Evolutionary conservation across 192 early-diverging fungal species (phyloP).

Genomic region (Coemansia furcata): DNA sequence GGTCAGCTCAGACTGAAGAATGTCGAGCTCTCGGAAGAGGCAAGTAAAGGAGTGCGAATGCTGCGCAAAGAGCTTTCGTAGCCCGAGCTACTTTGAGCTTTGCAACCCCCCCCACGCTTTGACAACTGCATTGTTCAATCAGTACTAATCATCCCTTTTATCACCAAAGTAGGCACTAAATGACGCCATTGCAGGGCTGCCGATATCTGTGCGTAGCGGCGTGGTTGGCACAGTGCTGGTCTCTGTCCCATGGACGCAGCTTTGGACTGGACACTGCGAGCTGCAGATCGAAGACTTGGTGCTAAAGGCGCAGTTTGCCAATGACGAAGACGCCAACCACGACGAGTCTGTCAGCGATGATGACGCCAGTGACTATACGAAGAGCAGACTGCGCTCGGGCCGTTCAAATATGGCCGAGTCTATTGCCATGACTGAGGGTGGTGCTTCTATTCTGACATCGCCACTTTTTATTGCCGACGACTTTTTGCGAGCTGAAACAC

Average conservation of each 20-base stretch:
- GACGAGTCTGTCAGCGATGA: constrained; percentile 9
- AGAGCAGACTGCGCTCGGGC: constrained; percentile 6
- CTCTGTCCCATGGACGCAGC: constrained; percentile 78
- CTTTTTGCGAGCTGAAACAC: constrained; percentile 69
- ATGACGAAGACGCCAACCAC: constrained; percentile 9
- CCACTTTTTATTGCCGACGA: constrained; percentile 87
- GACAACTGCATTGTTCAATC: not conserved
- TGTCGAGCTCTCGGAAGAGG: constrained; percentile 75
- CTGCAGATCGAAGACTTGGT: constrained; percentile 69
- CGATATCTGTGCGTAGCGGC: constrained; percentile 69
- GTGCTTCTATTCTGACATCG: constrained; percentile 68
- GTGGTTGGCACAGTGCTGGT: constrained; percentile 66
- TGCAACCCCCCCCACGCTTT: not conserved
- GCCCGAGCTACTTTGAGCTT: not conserved
- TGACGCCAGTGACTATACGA: constrained; percentile 5
- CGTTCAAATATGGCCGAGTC: constrained; percentile 34
- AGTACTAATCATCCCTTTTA: not conserved
- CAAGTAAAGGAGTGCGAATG: constrained; percentile 29
- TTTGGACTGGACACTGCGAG: constrained; percentile 76
- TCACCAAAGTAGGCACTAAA: constrained; percentile 64
- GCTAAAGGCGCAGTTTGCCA: constrained; percentile 48
- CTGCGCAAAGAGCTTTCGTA: not conserved
- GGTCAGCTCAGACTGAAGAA: constrained; percentile 76
- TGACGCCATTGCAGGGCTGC: constrained; percentile 64
- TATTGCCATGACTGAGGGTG: constrained; percentile 55